These are phyloP conservation scores for Diplodia sapinea DNA, from an alignment of 2,329 filamentous ascomycete species.

Conservation along the genomic window DNA sequence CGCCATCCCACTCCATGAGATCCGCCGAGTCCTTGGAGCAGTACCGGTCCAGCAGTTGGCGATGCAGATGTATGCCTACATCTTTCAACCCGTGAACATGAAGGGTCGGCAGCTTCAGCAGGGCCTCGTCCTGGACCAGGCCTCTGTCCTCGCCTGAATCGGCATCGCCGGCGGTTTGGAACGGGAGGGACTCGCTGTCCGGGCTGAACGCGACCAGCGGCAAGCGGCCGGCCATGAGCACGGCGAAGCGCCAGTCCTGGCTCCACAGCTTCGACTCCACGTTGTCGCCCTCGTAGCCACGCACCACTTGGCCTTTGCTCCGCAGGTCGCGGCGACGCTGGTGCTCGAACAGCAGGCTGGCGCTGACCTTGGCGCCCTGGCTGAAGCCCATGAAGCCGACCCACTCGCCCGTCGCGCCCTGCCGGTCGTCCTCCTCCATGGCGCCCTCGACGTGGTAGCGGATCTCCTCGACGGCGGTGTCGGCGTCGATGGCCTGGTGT, in stretches of 20 bases:
- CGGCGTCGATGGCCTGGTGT: conserved; percentile 61
- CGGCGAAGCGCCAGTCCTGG: conserved; percentile 63
- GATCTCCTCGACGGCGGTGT: conserved; percentile 54
- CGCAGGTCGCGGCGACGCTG: conserved; percentile 56
- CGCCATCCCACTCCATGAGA: conserved; percentile 75
- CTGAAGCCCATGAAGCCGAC: conserved; percentile 58
- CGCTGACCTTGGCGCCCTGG: conserved; percentile 57
- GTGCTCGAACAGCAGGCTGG: conserved; percentile 60
- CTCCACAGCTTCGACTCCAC: conserved; percentile 36
- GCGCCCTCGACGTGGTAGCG: conserved; percentile 53
- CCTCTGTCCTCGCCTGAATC: conserved; percentile 39
- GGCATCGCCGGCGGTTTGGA: conserved; percentile 50
- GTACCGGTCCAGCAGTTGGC: conserved; percentile 63
- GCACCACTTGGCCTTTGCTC: conserved; percentile 37
- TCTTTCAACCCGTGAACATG: conserved; percentile 72
- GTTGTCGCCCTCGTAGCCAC: conserved; percentile 32
- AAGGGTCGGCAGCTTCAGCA: conserved; percentile 64
- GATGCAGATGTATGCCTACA: conserved; percentile 64
- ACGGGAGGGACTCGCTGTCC: conserved; percentile 38
- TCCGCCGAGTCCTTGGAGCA: conserved; percentile 61
- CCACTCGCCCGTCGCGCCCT: conserved; percentile 52
- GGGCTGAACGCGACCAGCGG: conserved; percentile 61
- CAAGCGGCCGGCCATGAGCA: conserved; percentile 66
- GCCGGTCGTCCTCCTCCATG: conserved; percentile 53
- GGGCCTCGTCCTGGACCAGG: conserved; percentile 47